phyloP scores from a whole-genome alignment of 2,329 filamentous ascomycete genomes.

The Phyllachora maydis region DNA sequence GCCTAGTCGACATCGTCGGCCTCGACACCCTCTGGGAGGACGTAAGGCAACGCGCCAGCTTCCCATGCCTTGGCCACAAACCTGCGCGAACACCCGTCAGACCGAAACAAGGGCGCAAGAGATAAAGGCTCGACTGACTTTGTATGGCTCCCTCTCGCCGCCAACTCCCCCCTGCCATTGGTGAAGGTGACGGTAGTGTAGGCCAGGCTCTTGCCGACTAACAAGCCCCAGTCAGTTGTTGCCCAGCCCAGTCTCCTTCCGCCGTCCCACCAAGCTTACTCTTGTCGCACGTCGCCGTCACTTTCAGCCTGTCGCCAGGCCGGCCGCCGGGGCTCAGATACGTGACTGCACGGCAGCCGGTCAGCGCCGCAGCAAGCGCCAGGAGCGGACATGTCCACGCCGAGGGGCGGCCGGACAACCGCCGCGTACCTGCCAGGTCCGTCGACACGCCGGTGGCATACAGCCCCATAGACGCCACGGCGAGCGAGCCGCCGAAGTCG shows the following conservation, averaged over 20 bases:
- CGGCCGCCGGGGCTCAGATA: constrained; percentile 38
- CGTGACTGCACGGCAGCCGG: constrained; percentile 23
- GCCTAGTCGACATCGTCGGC: constrained; percentile 3
- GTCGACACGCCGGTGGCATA: constrained; percentile 45
- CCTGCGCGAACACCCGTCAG: too few species aligned
- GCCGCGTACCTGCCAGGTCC: constrained; percentile 32
- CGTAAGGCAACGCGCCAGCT: constrained; percentile 5
- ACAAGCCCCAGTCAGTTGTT: too few species aligned
- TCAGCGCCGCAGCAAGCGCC: background rate
- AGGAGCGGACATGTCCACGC: background rate
- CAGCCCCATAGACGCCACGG: constrained; percentile 41
- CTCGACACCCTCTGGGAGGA: constrained; percentile 6
- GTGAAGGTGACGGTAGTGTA: constrained; percentile 38
- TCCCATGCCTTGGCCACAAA: constrained; percentile 9
- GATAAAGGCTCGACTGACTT: too few species aligned
- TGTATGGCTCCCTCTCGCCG: constrained; percentile 43
- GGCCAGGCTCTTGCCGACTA: constrained; percentile 44
- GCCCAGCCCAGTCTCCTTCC: too few species aligned
- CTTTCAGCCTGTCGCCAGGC: constrained; percentile 32
- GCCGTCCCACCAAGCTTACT: constrained; percentile 27
- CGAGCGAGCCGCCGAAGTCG: constrained; percentile 42
- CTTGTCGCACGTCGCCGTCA: constrained; percentile 37
- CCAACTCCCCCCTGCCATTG: constrained; percentile 35
- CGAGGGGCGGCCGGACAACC: too few species aligned
- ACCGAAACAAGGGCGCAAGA: too few species aligned